These are phyloP conservation scores for Amanita rimosa DNA, from an alignment of 768 basidiomycete species.

Conservation along the genomic window DNA sequence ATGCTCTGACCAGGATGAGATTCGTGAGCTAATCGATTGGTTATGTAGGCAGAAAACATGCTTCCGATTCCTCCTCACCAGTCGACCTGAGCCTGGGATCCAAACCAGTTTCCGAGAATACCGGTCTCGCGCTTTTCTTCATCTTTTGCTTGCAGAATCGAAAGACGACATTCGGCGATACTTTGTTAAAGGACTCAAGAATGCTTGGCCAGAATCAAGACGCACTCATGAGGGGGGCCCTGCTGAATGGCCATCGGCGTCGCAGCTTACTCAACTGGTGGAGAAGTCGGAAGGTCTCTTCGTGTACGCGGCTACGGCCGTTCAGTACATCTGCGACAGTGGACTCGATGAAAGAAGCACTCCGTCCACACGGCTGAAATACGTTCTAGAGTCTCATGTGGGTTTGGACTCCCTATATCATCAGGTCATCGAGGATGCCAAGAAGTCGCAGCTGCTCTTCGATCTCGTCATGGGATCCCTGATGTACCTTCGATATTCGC, in stretches of 20 bases:
- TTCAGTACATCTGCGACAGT: slow-evolving; percentile 1
- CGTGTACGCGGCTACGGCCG: slow-evolving; percentile 2
- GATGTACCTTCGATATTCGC: slow-evolving; percentile 5
- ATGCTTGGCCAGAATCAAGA: neutral
- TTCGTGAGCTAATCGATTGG: neutral
- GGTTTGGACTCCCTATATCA: slow-evolving; percentile 4
- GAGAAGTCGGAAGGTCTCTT: slow-evolving; percentile 5
- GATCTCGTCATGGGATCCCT: slow-evolving; percentile 2
- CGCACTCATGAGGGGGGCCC: neutral
- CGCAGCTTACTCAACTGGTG: neutral
- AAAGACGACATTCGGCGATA: neutral
- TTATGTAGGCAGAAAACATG: neutral
- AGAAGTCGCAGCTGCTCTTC: neutral
- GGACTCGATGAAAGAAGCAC: neutral
- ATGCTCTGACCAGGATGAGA: neutral
- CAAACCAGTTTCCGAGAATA: neutral
- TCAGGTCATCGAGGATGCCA: slow-evolving; percentile 5
- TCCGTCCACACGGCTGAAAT: neutral
- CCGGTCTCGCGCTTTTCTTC: neutral
- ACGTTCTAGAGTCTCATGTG: slow-evolving; percentile 1
- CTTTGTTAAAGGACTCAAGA: neutral
- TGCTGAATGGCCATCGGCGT: neutral
- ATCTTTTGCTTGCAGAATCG: neutral
- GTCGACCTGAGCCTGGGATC: neutral
- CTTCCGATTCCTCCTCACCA: neutral